Conservation (phyloP, 805 yeast genomes). For the Pichia sporocuriosa region DNA sequence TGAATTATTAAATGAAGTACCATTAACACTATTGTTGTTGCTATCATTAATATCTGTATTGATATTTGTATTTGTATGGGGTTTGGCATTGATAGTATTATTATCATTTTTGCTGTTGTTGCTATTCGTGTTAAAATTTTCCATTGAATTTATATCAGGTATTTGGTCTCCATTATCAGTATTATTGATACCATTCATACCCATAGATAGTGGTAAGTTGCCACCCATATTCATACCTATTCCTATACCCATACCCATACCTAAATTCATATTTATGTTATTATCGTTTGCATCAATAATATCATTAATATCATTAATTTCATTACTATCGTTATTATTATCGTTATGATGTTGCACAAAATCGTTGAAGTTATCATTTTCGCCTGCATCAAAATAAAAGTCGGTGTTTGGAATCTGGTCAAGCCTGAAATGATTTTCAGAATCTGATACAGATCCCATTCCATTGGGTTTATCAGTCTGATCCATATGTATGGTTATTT, state of each 20-base stretch:
- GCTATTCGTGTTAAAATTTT: not conserved
- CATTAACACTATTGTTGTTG: no score
- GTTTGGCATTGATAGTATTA: not conserved
- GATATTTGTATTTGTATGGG: not conserved
- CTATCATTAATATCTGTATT: not conserved
- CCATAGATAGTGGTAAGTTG: not conserved
- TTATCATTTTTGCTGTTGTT: not conserved
- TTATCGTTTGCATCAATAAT: not conserved
- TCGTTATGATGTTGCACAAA: not conserved
- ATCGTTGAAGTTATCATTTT: slow-evolving; percentile 2
- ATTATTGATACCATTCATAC: not conserved
- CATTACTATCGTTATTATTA: not conserved
- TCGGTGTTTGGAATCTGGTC: slow-evolving; percentile 1
- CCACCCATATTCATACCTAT: not conserved
- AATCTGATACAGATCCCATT: not conserved
- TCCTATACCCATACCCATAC: not conserved
- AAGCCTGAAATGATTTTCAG: not conserved
- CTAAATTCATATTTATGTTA: not conserved
- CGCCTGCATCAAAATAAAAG: slow-evolving; percentile 2
- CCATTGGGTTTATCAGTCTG: not conserved
- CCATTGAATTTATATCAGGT: not conserved
- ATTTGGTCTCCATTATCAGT: not conserved
- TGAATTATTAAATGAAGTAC: not conserved
- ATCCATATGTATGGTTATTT: no score
- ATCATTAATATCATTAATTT: not conserved